Percentiles rank a stretch among this genome's conserved stretches.
These are phyloP conservation scores for Chara braunii DNA, from an alignment of 139 green algal genomes.

Conservation along the genomic window DNA sequence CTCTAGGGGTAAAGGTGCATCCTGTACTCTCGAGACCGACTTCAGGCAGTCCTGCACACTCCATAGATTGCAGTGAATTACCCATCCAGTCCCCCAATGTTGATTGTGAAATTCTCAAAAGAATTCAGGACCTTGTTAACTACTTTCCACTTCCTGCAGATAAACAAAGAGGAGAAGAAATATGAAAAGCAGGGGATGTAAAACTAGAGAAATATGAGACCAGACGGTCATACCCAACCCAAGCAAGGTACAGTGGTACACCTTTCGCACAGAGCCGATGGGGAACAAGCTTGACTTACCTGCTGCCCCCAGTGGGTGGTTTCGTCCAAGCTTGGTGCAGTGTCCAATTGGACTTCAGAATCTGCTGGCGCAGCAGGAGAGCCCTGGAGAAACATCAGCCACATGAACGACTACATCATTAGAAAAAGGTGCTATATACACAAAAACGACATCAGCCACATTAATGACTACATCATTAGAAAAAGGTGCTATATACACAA, in stretches of 20 bases:
- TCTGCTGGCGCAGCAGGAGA: constrained; percentile 58
- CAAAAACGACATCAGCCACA: neutral
- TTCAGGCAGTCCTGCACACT: too few species aligned
- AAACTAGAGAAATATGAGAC: constrained; percentile 6
- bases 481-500: constrained; percentile 1
- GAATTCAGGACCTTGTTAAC: too few species aligned
- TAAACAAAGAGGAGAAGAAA: too few species aligned
- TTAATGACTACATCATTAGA: neutral
- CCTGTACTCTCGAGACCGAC: too few species aligned
- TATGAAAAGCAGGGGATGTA: neutral
- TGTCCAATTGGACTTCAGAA: constrained; percentile 62
- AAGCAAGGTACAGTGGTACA: neutral
- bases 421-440: neutral
- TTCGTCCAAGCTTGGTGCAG: constrained; percentile 72
- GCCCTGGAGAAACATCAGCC: constrained; percentile 37
- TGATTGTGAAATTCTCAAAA: too few species aligned
- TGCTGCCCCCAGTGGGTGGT: constrained; percentile 93
- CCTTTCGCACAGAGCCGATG: neutral
- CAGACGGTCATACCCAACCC: neutral
- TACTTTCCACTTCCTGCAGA: too few species aligned
- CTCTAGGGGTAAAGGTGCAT: too few species aligned
- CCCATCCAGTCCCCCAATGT: too few species aligned
- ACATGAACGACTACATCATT: neutral
- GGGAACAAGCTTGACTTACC: constrained; percentile 11
- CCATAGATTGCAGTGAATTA: too few species aligned